Base-by-base conservation (phyloP, 2,329 filamentous ascomycete species). In the Dichotomopilus funicola region DNA sequence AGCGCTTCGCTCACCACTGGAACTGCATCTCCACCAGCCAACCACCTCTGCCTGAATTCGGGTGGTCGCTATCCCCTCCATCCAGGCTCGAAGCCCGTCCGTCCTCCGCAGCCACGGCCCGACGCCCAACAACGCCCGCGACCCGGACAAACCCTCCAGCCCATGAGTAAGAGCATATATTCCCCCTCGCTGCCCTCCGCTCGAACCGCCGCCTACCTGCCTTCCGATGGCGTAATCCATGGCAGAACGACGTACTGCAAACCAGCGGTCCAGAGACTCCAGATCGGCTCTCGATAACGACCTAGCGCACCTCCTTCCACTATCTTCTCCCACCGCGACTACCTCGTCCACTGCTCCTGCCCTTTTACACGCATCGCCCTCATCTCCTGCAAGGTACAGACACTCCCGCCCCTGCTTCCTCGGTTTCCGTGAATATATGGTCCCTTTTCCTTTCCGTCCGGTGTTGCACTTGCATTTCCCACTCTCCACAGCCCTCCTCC, bases 191-290 rank as follows among this genome's bases (percentile, higher is more conserved):
- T 46, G 54, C 38, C 50, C 51, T 46, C 57, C 51, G 43, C 61
- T 51, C 57, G 56, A 58, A 59, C 57, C 58, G 47, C 61, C 58
- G 60, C 60, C 63, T 54, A 60, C 72, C 71, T 74, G 78, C 74
- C 78, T 75, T 71, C 59, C 59, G 54, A 83, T 83, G 80, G 80
- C 80, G 80, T 83, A 82, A 80, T 80, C 77, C 78, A 83, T 83
- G 81, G 80, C 80, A 82, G 80, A 83, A 78, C 80, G 76, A 82
- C 83, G 72, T 67, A 67, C 69, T 71, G 71, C 72, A 73, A 74
- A 72, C 65, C 68, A 69, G 73, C 75, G 74, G 71, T 73, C 73
- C 69, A 27, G 19, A 27, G 19, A 27, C 19, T 27, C 19, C 19
- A 72, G 73, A 76, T 75, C 74, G 74, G 73, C 71, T 77, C 73